Conservation (phyloP, 2,329 filamentous ascomycete genomes). For the Alternaria hordeiaustralica region DNA sequence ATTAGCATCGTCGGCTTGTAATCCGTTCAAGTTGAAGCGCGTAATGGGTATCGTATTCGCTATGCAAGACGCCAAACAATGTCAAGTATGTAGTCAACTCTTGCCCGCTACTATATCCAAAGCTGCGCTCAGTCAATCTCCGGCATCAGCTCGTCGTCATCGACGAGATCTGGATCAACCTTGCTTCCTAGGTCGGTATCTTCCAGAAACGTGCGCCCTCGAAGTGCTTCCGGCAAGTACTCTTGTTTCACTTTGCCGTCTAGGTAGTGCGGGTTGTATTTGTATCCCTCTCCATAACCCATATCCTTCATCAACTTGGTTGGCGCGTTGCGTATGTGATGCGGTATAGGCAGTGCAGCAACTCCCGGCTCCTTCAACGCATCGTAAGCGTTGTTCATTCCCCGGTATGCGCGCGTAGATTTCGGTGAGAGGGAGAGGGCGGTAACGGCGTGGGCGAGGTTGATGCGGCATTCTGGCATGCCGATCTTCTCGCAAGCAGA, state of each 20-base stretch:
- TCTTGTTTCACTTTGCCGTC: conserved; percentile 84
- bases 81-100: neutral
- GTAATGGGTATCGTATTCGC: conserved; percentile 10
- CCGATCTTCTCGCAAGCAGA: conserved; percentile 91
- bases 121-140: conserved; percentile 24
- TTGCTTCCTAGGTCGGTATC: conserved; percentile 79
- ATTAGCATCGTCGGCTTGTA: accelerated
- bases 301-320: conserved; percentile 92
- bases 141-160: conserved; percentile 34
- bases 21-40: neutral
- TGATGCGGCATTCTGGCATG: conserved; percentile 92
- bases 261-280: conserved; percentile 91
- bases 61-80: neutral
- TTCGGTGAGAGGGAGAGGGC: conserved; percentile 83
- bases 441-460: conserved; percentile 84
- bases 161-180: conserved; percentile 63
- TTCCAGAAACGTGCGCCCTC: conserved; percentile 77
- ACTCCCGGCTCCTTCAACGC: conserved; percentile 84
- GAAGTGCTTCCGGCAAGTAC: conserved; percentile 82
- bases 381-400: conserved; percentile 77
- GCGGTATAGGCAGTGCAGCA: conserved; percentile 79
- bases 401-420: conserved; percentile 85
- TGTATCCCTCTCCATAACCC: conserved; percentile 89
- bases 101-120: neutral
- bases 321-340: conserved; percentile 90